These are phyloP conservation scores for Metschnikowia lunata DNA, from an alignment of 805 yeast species.

Conservation along the genomic window DNA sequence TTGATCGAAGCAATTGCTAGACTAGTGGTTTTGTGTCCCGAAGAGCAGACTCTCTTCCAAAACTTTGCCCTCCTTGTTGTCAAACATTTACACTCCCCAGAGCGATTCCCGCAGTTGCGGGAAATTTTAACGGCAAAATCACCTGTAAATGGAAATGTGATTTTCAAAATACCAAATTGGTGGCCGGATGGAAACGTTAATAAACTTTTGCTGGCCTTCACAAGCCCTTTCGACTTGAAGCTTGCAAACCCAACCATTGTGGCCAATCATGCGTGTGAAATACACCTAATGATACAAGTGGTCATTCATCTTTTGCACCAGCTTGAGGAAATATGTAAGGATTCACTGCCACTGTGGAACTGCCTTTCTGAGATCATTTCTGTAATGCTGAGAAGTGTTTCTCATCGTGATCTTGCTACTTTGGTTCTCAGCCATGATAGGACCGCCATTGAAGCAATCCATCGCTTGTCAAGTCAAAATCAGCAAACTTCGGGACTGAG, in stretches of 20 bases:
- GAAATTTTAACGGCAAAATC: not conserved
- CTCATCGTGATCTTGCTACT: slow-evolving; percentile 10
- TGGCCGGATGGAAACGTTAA: slow-evolving; percentile 3
- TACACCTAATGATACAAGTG: not conserved
- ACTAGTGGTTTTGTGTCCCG: not conserved
- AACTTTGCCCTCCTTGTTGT: slow-evolving; percentile 8
- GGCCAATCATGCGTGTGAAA: not conserved
- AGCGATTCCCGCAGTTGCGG: slow-evolving; percentile 2
- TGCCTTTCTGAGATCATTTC: slow-evolving; percentile 4
- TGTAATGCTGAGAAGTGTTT: slow-evolving; percentile 9
- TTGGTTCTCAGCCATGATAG: slow-evolving; percentile 9
- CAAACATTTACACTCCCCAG: slow-evolving; percentile 8
- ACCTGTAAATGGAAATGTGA: not conserved
- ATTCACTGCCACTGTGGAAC: slow-evolving; percentile 7
- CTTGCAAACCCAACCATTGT: slow-evolving; percentile 1
- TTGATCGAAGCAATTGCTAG: slow-evolving; percentile 3
- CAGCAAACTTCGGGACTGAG: slow-evolving; percentile 4
- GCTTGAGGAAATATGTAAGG: slow-evolving; percentile 1
- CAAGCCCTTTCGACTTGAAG: slow-evolving; percentile 10
- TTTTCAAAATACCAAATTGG: slow-evolving; percentile 10
- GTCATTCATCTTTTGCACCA: not conserved
- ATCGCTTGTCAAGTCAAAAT: slow-evolving; percentile 7
- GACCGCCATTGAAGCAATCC: slow-evolving; percentile 6
- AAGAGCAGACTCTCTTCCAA: not conserved
- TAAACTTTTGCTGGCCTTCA: not conserved